These are phyloP conservation scores for Phyllosticta citriasiana DNA, from an alignment of 2,329 filamentous ascomycete genomes.

Conservation along the genomic window DNA sequence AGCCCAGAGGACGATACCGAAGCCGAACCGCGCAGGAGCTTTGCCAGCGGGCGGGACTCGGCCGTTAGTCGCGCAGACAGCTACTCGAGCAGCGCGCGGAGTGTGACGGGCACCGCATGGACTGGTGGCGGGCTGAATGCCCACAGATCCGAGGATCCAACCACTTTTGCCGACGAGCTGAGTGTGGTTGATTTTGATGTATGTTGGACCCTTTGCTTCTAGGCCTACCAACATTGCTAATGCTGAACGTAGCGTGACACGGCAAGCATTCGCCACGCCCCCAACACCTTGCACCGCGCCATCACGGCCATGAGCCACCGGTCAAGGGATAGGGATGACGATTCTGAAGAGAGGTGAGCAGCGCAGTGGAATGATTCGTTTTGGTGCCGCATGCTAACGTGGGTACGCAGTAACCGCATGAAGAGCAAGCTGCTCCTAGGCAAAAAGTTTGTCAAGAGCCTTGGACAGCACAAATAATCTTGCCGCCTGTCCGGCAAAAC, in stretches of 20 bases:
- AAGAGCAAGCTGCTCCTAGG: conserved; percentile 15
- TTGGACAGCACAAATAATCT: neutral
- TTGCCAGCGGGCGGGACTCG: conserved; percentile 8
- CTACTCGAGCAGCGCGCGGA: neutral
- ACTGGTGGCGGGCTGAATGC: neutral
- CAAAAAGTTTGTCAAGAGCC: conserved; percentile 13
- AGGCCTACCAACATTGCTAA: neutral
- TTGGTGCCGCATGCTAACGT: neutral
- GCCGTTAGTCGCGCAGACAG: conserved; percentile 6
- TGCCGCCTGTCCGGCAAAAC: neutral
- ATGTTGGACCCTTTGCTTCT: neutral
- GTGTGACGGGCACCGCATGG: conserved; percentile 2
- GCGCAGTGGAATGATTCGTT: neutral
- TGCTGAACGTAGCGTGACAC: neutral
- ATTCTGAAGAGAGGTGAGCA: conserved; percentile 16
- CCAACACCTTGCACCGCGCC: conserved; percentile 24
- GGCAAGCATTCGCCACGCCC: conserved; percentile 21
- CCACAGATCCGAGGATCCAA: neutral
- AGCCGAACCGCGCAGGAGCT: conserved; percentile 8
- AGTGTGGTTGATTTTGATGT: conserved; percentile 1
- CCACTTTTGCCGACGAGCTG: conserved; percentile 24
- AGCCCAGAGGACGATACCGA: conserved; percentile 14
- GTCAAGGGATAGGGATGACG: conserved; percentile 8
- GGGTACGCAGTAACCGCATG: conserved; percentile 3
- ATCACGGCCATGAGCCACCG: conserved; percentile 19